These are phyloP conservation scores for Shiraia bambusicola DNA, from an alignment of 2,329 filamentous ascomycete genomes.

Conservation along the genomic window DNA sequence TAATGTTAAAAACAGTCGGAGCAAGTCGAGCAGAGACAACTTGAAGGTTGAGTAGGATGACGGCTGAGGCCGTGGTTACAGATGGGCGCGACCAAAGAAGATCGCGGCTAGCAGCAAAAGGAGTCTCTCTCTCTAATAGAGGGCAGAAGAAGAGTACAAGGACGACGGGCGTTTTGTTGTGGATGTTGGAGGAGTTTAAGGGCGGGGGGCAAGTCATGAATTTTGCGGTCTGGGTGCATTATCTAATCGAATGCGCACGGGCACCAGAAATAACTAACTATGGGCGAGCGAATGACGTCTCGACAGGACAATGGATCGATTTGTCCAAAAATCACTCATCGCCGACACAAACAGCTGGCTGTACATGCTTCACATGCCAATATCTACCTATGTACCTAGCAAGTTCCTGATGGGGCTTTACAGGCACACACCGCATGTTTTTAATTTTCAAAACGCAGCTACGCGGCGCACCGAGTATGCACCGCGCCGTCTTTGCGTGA, in stretches of 20 bases:
- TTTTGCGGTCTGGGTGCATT: background rate
- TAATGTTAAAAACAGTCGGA: slow-evolving; percentile 53
- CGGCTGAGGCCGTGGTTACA: slow-evolving; percentile 49
- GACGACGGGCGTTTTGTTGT: no score
- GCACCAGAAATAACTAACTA: no score
- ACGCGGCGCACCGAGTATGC: slow-evolving; percentile 3
- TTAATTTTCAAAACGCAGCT: background rate
- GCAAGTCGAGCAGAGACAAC: slow-evolving; percentile 49
- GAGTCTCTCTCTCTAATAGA: slow-evolving; percentile 12
- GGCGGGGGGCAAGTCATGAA: background rate
- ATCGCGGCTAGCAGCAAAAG: slow-evolving; percentile 22
- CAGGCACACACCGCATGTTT: no score
- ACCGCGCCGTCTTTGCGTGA: slow-evolving; percentile 2
- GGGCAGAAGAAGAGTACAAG: background rate
- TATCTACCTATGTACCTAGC: no score
- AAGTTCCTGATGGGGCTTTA: no score
- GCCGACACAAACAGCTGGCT: no score
- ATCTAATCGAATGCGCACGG: no score
- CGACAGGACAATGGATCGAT: no score
- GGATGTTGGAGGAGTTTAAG: slow-evolving; percentile 6
- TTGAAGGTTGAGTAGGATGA: slow-evolving; percentile 48
- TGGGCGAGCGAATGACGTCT: no score
- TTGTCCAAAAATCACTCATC: no score
- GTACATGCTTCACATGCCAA: no score
- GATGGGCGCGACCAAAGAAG: slow-evolving; percentile 44